Evolutionary conservation across 2,329 filamentous ascomycete species (phyloP).

Genomic region (Cercospora zeina): DNA sequence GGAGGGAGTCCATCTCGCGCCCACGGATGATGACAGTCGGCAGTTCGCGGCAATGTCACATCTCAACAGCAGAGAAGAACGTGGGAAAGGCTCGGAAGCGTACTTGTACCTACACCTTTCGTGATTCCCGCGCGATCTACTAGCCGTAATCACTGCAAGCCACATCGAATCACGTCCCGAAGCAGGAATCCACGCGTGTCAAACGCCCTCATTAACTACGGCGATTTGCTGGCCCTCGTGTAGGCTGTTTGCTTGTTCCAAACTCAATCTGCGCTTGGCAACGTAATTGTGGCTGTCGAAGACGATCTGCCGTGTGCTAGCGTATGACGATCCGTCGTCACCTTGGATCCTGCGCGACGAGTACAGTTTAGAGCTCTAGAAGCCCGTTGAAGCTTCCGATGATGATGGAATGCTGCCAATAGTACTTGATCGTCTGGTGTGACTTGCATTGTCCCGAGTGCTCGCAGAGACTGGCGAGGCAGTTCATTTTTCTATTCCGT

Average conservation of each 20-base stretch:
- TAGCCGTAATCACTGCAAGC: not conserved
- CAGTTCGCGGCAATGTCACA: not conserved
- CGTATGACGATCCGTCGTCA: not conserved
- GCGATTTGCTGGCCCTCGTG: not conserved
- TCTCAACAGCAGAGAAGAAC: not conserved
- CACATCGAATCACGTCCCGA: not conserved
- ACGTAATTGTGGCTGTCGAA: slow-evolving; percentile 9
- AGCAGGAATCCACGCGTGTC: not conserved
- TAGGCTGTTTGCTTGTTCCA: not conserved
- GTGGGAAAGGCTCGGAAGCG: not conserved
- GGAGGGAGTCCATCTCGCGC: not conserved
- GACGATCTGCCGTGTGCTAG: not conserved
- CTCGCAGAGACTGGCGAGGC: not conserved
- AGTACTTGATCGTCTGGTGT: not conserved
- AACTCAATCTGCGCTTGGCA: slow-evolving; percentile 6
- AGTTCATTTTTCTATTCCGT: not conserved
- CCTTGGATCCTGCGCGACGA: not conserved
- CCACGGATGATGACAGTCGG: not conserved
- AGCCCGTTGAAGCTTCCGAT: not conserved
- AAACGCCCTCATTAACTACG: not conserved
- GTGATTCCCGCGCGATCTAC: not conserved
- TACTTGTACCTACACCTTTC: slow-evolving; percentile 6
- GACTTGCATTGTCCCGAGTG: not conserved
- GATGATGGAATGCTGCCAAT: not conserved
- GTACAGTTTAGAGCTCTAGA: not conserved